Evolutionary conservation across 352 stramenopile species (phyloP).

Genomic region (Phytopythium helicoides): DNA sequence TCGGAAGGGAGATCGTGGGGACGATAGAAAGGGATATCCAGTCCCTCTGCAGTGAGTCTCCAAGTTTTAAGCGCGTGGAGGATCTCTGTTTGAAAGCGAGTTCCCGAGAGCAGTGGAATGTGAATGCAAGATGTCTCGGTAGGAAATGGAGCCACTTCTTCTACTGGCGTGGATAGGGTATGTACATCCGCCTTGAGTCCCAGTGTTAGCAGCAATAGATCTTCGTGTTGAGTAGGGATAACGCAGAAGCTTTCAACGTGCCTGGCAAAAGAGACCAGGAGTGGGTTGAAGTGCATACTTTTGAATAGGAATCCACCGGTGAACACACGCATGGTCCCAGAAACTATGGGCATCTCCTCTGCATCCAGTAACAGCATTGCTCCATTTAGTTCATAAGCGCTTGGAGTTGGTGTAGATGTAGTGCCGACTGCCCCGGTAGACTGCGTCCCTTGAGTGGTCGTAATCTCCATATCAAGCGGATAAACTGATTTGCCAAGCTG

Average conservation of each 20-base stretch:
- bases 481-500: conserved; percentile 37
- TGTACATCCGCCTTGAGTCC: conserved; percentile 33
- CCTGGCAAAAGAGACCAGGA: conserved; percentile 62
- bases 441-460: conserved; percentile 1
- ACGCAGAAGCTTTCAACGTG: conserved; percentile 50
- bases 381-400: conserved; percentile 20
- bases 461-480: conserved; percentile 27
- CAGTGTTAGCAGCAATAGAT: conserved; percentile 63
- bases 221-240: conserved; percentile 47
- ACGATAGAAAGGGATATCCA: conserved; percentile 56
- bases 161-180: conserved; percentile 27
- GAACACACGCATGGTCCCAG: conserved; percentile 54
- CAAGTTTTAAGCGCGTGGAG: conserved; percentile 48
- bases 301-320: conserved; percentile 60
- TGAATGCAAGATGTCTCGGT: conserved; percentile 23
- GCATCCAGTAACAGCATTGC: conserved; percentile 50
- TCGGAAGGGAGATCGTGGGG: conserved; percentile 32
- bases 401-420: background rate
- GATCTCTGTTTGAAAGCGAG: conserved; percentile 66
- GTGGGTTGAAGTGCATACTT: conserved; percentile 46
- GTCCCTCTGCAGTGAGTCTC: conserved; percentile 40
- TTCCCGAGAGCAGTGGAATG: conserved; percentile 57
- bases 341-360: conserved; percentile 33
- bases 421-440: conserved; percentile 3
- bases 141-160: conserved; percentile 35